Conservation (phyloP, 2,329 filamentous ascomycete genomes). For the Trichophyton rubrum region DNA sequence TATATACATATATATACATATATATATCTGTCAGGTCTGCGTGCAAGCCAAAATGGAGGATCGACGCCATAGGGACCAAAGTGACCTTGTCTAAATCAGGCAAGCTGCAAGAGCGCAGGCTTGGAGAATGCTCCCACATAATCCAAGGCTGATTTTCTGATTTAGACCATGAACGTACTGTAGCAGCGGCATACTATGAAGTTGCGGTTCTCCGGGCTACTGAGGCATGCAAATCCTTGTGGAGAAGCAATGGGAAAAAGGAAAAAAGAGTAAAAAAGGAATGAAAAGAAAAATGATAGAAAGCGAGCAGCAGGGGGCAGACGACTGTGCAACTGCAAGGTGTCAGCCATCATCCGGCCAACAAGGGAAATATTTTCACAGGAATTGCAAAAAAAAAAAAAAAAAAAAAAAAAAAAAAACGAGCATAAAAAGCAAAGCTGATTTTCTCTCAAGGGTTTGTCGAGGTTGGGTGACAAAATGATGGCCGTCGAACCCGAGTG, state of each 20-base stretch:
- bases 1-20: neutral
- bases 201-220: neutral
- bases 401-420: neutral
- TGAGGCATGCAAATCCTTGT: neutral
- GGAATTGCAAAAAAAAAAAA: constrained; percentile 1
- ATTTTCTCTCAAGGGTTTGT: neutral
- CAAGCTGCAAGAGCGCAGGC: neutral
- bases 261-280: neutral
- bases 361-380: neutral
- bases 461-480: neutral
- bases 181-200: neutral
- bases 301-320: neutral
- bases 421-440: neutral
- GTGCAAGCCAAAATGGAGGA: neutral
- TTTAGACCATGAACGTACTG: neutral
- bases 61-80: neutral
- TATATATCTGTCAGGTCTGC: neutral
- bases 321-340: constrained; percentile 1
- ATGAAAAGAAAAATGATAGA: neutral
- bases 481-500: neutral
- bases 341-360: neutral
- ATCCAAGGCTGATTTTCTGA: neutral
- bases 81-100: neutral
- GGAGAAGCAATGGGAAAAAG: neutral
- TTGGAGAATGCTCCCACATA: neutral